Evolutionary conservation across 1,284 basidiomycete species (phyloP), one percentile per base, ranked within the genome.

Genomic region (Papiliotrema terrestris): DNA sequence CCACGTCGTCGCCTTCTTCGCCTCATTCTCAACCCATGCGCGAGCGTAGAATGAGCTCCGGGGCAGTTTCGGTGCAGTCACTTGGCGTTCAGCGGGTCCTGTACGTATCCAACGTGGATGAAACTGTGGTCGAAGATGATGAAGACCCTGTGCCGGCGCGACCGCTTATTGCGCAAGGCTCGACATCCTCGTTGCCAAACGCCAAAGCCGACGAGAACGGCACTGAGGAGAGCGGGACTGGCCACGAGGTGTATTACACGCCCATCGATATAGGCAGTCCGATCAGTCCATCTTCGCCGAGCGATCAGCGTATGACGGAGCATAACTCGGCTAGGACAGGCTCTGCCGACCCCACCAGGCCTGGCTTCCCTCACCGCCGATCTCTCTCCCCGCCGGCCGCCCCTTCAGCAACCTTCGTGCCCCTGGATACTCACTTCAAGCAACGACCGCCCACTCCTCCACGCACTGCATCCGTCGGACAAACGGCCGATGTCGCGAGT

Each of bases 81-180:
- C 4, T 25, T 25, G 43, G n/a, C 36, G n/a, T 44, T 8, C 38
- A 26, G 15, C 22, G 49, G 19, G 42, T 44, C 4, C 25, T 51
- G 13, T 51, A n/a, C 35, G 49, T 51, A 6, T 14, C 42, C n/a
- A 51, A 51, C 29, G 15, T 51, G 25, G 48, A 49, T n/a, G 37
- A 20, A 14, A 25, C 48, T 11, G 48, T 49, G 20, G 14, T 49
- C n/a, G 48, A 49, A 23, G 48, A 49, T 41, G 37, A 49, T 19
- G 48, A 49, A 20, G 35, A 23, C 29, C 25, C 6, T 26, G 5
- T 23, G 19, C 14, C 20, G 29, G 29, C 43, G 20, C 42, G 38
- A 29, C 35, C 29, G 13, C 39, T 39, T 45, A 23, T 58, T 14
- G 54, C 29, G 11, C 29, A 5, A 11, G 29, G 6, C 29, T 5